A percentile compares a stretch with the other conserved stretches of the same genome.
phyloP scores from a whole-genome alignment of 2,329 filamentous ascomycete species.

The Beauveria scarabaeidicola region DNA sequence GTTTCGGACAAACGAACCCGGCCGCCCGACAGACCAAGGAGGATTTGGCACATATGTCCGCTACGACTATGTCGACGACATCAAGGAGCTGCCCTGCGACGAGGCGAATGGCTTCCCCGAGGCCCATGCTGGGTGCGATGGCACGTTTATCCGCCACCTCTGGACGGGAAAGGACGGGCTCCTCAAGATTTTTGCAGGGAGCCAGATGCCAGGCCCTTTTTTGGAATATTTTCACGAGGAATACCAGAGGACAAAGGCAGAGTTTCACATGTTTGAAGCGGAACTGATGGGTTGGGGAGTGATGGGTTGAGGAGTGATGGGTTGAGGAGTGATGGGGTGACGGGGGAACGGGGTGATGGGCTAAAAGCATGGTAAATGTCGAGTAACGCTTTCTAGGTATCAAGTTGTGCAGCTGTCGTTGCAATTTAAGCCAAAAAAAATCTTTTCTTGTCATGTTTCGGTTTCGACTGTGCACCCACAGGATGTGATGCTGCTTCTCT shows the following conservation, averaged over 20 bases:
- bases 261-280: slow-evolving; percentile 28
- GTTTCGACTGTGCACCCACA: not conserved
- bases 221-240: slow-evolving; percentile 29
- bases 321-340: too few relatives aligned
- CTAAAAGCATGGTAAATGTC: not conserved
- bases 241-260: slow-evolving; percentile 24
- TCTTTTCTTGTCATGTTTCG: not conserved
- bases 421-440: not conserved
- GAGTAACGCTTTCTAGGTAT: not conserved
- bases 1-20: slow-evolving; percentile 27
- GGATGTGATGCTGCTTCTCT: not conserved
- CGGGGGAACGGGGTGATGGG: not conserved
- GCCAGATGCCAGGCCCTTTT: slow-evolving; percentile 28
- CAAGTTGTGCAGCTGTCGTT: not conserved
- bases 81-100: slow-evolving; percentile 31
- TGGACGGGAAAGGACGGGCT: slow-evolving; percentile 33
- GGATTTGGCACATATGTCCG: slow-evolving; percentile 36
- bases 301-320: too few relatives aligned
- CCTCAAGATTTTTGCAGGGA: slow-evolving; percentile 31
- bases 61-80: slow-evolving; percentile 33
- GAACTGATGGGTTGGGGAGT: slow-evolving; percentile 22
- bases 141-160: slow-evolving; percentile 34
- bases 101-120: slow-evolving; percentile 37
- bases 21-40: slow-evolving; percentile 34
- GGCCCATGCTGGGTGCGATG: slow-evolving; percentile 28